phyloP scores from a whole-genome alignment of 1,139 yeast genomes.

The Kodamaea arcana region DNA sequence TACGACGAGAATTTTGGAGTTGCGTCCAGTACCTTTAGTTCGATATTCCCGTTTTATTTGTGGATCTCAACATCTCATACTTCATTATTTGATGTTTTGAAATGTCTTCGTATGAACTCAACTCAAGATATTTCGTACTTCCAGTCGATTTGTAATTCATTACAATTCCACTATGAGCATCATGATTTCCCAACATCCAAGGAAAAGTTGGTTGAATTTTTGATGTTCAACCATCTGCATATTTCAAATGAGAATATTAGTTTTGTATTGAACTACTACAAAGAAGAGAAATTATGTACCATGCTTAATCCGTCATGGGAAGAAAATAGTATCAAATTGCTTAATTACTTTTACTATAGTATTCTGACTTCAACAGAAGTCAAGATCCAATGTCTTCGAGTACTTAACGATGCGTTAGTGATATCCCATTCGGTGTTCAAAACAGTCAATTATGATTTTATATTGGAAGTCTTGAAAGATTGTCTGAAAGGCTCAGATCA shows the following conservation, averaged over 20 bases:
- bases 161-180: constrained; percentile 31
- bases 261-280: constrained; percentile 45
- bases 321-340: constrained; percentile 40
- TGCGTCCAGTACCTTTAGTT: constrained; percentile 14
- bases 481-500: constrained; percentile 27
- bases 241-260: constrained; percentile 34
- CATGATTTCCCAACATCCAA: constrained; percentile 43
- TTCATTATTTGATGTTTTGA: constrained; percentile 39
- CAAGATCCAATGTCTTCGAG: constrained; percentile 37
- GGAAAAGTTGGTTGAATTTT: constrained; percentile 41
- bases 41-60: constrained; percentile 38
- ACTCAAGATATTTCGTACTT: constrained; percentile 33
- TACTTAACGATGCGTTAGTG: constrained; percentile 41
- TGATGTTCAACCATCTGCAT: constrained; percentile 33
- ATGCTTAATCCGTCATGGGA: constrained; percentile 54
- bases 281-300: constrained; percentile 50
- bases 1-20: constrained; percentile 16
- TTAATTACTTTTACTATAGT: constrained; percentile 42
- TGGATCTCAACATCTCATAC: constrained; percentile 43
- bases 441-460: constrained; percentile 23
- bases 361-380: constrained; percentile 20
- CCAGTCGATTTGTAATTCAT: constrained; percentile 34
- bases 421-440: constrained; percentile 30
- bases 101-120: constrained; percentile 18
- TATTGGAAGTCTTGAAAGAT: constrained; percentile 27